Base-by-base conservation (phyloP, 1,284 basidiomycete species). In the Ceratobasidium sp. region DNA sequence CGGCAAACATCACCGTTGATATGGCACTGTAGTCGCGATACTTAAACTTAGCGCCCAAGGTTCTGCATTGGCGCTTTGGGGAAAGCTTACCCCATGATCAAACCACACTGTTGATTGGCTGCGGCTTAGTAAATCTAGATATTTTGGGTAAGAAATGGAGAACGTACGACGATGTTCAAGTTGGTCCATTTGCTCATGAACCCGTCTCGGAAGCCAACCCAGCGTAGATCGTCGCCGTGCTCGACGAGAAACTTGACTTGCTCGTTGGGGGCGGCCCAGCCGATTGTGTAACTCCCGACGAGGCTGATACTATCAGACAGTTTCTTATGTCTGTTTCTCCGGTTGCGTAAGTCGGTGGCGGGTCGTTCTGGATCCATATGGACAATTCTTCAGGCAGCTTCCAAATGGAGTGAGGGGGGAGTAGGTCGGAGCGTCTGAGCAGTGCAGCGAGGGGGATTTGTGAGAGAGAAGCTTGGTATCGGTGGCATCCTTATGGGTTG, bases 131-230 rank as follows among this genome's bases (percentile, higher is more conserved):
- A 26, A 32, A 8, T 28, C 54, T 14, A 35, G 14, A 43, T 28
- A 6, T 23, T 23, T n/a, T 23, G 9, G 50, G 32, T 61, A 43
- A 21, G 6, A 26, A 28, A 35, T 14, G 26, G 11, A n/a, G n/a
- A n/a, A 70, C 73, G 28, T 43, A 74, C 73, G 30, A 69, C 73
- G 38, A 74, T 70, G 41, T 74, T 74, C 41, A 74, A 62, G 59
- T 61, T 74, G 21, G 66, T 70, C 73, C 73, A 74, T 18, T 69
- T 67, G 44, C 61, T 74, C 57, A 74, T 69, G 41, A 74, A 63
- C 16, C 73, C 66, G 23, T 74, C 73, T 14, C 73, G 66, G 32
- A 74, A 74, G 5, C 61, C 57, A 28, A 74, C 66, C 73, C 73
- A 74, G 7, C 50, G 18, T 3, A 43, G 14, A 23, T 55, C 58